Conservation (phyloP, 108 stramenopile species). For the Heterococcus sp. region DNA sequence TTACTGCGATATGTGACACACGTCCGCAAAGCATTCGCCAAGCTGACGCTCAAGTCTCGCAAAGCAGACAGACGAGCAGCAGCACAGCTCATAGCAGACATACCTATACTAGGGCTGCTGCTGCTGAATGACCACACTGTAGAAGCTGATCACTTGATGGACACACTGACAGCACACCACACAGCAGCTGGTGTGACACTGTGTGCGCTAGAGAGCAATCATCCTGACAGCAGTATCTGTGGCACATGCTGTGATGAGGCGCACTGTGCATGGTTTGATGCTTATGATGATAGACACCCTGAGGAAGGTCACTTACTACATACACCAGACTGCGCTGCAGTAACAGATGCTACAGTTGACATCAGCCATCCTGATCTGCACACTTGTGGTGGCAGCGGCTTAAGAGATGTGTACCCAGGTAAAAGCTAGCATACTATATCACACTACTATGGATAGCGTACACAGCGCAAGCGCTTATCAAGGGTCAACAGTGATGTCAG, state of each 20-base stretch:
- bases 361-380: background rate
- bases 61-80: background rate
- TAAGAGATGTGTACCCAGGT: background rate
- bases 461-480: too few relatives aligned
- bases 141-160: background rate
- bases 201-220: background rate
- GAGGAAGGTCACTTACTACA: background rate
- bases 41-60: background rate
- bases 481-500: too few relatives aligned
- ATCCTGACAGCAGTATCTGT: background rate
- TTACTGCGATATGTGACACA: background rate
- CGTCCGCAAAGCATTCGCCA: background rate
- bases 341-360: background rate
- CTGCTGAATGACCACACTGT: background rate
- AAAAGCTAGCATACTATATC: too few relatives aligned
- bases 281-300: background rate
- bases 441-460: too few relatives aligned
- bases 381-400: conserved; percentile 2
- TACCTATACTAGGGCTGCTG: background rate
- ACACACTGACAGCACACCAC: background rate
- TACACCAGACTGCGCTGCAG: background rate
- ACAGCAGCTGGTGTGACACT: background rate
- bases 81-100: background rate
- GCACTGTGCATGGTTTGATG: background rate
- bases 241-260: background rate